Conservation (phyloP, 441 rosid genomes). For the Erodium trifolium region DNA sequence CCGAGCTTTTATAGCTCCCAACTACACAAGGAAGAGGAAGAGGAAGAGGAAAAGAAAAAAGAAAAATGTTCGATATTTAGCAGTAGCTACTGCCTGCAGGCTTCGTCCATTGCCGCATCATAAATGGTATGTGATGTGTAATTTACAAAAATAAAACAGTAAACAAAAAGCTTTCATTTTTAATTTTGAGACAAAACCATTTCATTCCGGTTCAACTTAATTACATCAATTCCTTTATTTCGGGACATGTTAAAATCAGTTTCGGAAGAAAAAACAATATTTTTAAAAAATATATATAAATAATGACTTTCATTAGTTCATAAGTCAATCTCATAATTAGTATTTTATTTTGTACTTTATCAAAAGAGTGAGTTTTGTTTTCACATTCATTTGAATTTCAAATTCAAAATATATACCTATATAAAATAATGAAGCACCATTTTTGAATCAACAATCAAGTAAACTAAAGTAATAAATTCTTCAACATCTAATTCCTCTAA, state of each 20-base stretch:
- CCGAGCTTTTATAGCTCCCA: neutral
- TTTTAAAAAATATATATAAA: no score
- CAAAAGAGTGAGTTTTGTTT: no score
- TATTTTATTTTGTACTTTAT: no score
- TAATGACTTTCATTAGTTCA: no score
- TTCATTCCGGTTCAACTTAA: neutral
- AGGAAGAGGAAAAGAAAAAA: neutral
- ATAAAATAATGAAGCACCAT: no score
- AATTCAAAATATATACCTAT: no score
- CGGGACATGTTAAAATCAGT: neutral
- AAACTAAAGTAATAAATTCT: no score
- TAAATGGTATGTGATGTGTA: neutral
- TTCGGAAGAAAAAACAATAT: neutral
- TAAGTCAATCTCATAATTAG: no score
- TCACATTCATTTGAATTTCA: no score
- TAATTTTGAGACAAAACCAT: neutral
- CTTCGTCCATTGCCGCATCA: neutral
- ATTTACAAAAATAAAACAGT: neutral
- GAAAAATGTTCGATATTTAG: neutral
- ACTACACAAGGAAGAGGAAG: neutral
- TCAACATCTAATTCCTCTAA: no score
- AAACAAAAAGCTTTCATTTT: neutral
- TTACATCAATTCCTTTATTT: neutral
- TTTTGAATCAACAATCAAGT: no score
- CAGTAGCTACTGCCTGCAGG: neutral